These are phyloP conservation scores for Daldinia caldariorum DNA, from an alignment of 495 filamentous ascomycete species.

Conservation along the genomic window DNA sequence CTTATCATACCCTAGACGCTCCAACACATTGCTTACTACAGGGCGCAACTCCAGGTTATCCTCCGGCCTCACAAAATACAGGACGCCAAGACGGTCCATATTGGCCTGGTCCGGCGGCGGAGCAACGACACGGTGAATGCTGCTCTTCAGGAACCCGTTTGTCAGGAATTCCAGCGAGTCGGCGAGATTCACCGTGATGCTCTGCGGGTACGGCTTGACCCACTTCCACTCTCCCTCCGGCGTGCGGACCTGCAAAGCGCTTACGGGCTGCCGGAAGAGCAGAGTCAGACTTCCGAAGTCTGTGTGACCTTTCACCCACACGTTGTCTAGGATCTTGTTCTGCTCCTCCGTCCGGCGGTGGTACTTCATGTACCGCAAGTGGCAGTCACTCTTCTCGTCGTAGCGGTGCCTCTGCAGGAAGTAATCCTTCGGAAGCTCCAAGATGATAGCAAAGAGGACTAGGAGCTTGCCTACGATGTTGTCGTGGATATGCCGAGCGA, in stretches of 20 bases:
- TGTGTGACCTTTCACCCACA: conserved; percentile 61
- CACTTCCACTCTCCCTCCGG: conserved; percentile 62
- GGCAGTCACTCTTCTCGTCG: conserved; percentile 57
- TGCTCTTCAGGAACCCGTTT: conserved; percentile 62
- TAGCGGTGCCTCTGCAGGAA: conserved; percentile 62
- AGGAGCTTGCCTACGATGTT: conserved; percentile 58
- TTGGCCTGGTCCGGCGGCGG: conserved; percentile 62
- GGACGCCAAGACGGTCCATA: conserved; percentile 60
- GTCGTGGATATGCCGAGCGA: conserved; percentile 60
- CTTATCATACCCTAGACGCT: conserved; percentile 48
- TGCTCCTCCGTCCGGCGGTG: conserved; percentile 56
- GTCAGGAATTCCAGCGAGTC: conserved; percentile 62
- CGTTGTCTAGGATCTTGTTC: conserved; percentile 45
- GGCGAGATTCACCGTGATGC: conserved; percentile 64
- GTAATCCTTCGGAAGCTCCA: conserved; percentile 63
- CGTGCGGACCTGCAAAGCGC: conserved; percentile 61
- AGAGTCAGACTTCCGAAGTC: conserved; percentile 67
- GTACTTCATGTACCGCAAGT: conserved; percentile 67
- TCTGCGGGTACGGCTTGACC: conserved; percentile 61
- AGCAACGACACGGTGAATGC: conserved; percentile 62
- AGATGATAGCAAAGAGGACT: conserved; percentile 59
- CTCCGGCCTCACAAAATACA: conserved; percentile 59
- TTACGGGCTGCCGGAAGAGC: conserved; percentile 63
- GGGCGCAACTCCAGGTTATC: conserved; percentile 48
- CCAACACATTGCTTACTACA: conserved; percentile 45